These are phyloP conservation scores for Fusarium coffeatum DNA, from an alignment of 2,329 filamentous ascomycete species.

Conservation along the genomic window DNA sequence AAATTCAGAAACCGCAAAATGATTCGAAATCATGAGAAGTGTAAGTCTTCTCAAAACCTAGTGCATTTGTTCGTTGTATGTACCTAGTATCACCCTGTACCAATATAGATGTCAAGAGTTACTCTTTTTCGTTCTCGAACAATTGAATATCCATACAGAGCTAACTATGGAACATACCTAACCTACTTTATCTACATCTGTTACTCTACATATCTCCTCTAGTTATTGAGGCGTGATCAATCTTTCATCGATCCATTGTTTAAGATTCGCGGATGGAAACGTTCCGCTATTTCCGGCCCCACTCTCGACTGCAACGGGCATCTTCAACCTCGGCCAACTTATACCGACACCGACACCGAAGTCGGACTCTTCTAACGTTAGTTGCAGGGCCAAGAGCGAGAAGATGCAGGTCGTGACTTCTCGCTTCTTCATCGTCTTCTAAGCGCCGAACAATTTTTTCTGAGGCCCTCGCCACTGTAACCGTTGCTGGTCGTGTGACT, in stretches of 20 bases:
- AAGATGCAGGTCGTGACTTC: slow-evolving; percentile 30
- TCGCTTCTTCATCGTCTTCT: slow-evolving; percentile 17
- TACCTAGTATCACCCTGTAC: too few relatives aligned
- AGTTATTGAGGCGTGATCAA: background rate
- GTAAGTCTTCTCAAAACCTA: too few relatives aligned
- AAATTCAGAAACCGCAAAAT: background rate
- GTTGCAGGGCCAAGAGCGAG: slow-evolving; percentile 33
- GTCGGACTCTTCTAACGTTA: slow-evolving; percentile 25
- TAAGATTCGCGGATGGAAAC: background rate
- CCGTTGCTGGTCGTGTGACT: slow-evolving; percentile 15
- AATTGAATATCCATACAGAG: fast-evolving
- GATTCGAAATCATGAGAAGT: background rate
- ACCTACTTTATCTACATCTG: background rate
- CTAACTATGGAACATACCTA: background rate
- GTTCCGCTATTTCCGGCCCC: background rate
- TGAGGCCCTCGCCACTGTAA: slow-evolving; percentile 38
- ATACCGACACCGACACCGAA: slow-evolving; percentile 28
- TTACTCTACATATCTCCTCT: background rate
- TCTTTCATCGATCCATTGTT: background rate
- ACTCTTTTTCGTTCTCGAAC: background rate
- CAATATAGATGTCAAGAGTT: too few relatives aligned
- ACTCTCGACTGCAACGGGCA: background rate
- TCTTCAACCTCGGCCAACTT: slow-evolving; percentile 14
- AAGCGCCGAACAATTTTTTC: slow-evolving; percentile 25
- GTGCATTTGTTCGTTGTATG: too few relatives aligned